These are phyloP conservation scores for Apiotrichum montevideense DNA, from an alignment of 1,284 basidiomycete species.

Conservation along the genomic window DNA sequence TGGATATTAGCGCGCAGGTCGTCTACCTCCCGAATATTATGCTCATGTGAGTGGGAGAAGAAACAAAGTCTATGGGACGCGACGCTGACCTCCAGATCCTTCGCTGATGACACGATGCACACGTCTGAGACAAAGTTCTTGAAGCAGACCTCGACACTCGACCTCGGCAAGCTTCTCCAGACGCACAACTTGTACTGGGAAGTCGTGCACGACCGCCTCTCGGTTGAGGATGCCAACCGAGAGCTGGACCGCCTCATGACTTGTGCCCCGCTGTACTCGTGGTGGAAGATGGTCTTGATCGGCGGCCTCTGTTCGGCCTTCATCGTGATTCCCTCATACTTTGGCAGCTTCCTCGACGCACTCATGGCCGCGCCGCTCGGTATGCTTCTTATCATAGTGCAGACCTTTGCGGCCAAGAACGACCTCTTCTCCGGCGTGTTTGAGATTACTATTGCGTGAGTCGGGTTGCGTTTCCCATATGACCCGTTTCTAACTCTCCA, in stretches of 20 bases:
- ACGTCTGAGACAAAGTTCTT: conserved; percentile 83
- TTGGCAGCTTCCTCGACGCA: conserved; percentile 63
- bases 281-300: conserved; percentile 63
- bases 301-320: conserved; percentile 75
- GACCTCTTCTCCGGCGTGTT: conserved; percentile 82
- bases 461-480: neutral
- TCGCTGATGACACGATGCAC: conserved; percentile 74
- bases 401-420: conserved; percentile 65
- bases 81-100: conserved; percentile 48
- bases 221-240: conserved; percentile 69
- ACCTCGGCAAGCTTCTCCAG: conserved; percentile 69
- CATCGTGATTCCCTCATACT: conserved; percentile 55
- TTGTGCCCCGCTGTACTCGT: conserved; percentile 56
- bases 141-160: conserved; percentile 65
- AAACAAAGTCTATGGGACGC: neutral
- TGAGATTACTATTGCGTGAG: conserved; percentile 17
- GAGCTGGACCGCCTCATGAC: conserved; percentile 72
- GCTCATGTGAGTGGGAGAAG: conserved; percentile 49
- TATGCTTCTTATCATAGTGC: conserved; percentile 68
- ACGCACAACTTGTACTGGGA: conserved; percentile 77
- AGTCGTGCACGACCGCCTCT: conserved; percentile 79
- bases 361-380: conserved; percentile 71
- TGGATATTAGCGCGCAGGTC: conserved; percentile 76
- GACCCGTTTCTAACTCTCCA: neutral
- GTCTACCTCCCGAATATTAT: conserved; percentile 82